A percentile compares a stretch with the other conserved stretches of the same genome.
phyloP scores from a whole-genome alignment of 2,329 filamentous ascomycete species.

The Colletotrichum sp. region DNA sequence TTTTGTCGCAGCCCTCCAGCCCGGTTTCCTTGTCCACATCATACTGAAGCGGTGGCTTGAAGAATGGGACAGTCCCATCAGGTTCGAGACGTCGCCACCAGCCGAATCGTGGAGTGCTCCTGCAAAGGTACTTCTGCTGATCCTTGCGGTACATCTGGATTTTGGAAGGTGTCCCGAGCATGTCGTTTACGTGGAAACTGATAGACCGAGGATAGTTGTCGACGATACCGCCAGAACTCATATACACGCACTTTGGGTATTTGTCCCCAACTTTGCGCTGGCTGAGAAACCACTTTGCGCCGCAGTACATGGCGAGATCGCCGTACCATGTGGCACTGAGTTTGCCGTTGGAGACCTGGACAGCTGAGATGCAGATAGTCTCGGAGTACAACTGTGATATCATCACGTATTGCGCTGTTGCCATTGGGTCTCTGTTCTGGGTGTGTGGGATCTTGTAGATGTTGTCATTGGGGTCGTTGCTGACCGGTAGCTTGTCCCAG shows the following conservation, averaged over 20 bases:
- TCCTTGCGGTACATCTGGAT: slow-evolving; percentile 18
- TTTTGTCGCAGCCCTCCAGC: slow-evolving; percentile 12
- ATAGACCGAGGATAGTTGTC: slow-evolving; percentile 12
- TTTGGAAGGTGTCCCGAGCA: slow-evolving; percentile 19
- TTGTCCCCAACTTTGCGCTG: slow-evolving; percentile 16
- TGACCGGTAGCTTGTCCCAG: neutral
- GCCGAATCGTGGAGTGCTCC: slow-evolving; percentile 25
- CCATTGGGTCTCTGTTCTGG: slow-evolving; percentile 3
- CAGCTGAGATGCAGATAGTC: slow-evolving; percentile 25
- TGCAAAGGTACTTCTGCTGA: slow-evolving; percentile 19
- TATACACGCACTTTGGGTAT: slow-evolving; percentile 21
- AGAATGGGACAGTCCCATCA: slow-evolving; percentile 27
- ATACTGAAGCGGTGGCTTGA: slow-evolving; percentile 28
- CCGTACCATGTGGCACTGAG: slow-evolving; percentile 23
- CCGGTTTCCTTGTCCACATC: slow-evolving; percentile 7
- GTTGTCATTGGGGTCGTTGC: neutral
- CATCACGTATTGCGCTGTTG: slow-evolving; percentile 17
- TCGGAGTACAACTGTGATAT: slow-evolving; percentile 22
- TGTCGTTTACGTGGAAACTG: slow-evolving; percentile 25
- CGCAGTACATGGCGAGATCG: slow-evolving; percentile 25
- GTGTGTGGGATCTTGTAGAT: slow-evolving; percentile 14
- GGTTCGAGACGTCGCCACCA: slow-evolving; percentile 21
- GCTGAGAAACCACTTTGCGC: slow-evolving; percentile 26
- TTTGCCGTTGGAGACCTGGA: slow-evolving; percentile 22
- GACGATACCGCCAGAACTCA: slow-evolving; percentile 25